Base-by-base conservation (phyloP, 2,329 filamentous ascomycete genomes). In the Madurella fahalii region DNA sequence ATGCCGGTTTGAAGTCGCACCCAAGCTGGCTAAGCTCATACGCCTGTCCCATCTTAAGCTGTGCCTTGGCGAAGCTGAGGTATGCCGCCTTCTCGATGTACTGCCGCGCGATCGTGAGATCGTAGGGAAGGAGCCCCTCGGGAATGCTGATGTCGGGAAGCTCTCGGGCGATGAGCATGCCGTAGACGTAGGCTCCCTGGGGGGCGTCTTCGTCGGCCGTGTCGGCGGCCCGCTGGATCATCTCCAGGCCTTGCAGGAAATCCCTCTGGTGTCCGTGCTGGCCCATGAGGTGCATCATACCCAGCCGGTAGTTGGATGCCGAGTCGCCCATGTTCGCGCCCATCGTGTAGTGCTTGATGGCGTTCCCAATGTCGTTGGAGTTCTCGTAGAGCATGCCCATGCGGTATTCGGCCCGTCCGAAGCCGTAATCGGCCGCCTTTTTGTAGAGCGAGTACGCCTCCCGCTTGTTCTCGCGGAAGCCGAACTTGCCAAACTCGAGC, bases 301-400 rank as follows among this genome's bases (percentile, higher is more conserved):
- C 94, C 63, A 99, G 77, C 56, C 94, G 85, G 74, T 92, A 83
- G 55, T 77, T 87, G 5, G 91, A 92, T 3, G 94, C 94, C 15
- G 94, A 96, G 72, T 99, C 94, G 20, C 86, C 85, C 62, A 86
- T 76, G 47, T 84, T 81, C 47, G 94, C 85, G 47, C 94, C 94
- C 46, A 83, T 81, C 61, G 90, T 84, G 72, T 97, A 99, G 71
- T 97, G 92, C 65, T 87, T 85, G 66, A 96, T 85, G 5, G 94
- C 94, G 70, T 95, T 96, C 59, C 86, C 81, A 57, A 91, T 86
- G 66, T 99, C 93, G 67, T 95, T 95, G 4, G 91, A 93, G 69
- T 89, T 91, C 73, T 99, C 94, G 69, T 92, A 97, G 54, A 96
- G 87, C 93, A 97, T 99, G 59, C 94, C 94, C 74, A 99, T 95